Evolutionary conservation across 75 land plant genomes (phyloP), one percentile per base, ranked within the genome.

Genomic region (Ceratopteris richardii): DNA sequence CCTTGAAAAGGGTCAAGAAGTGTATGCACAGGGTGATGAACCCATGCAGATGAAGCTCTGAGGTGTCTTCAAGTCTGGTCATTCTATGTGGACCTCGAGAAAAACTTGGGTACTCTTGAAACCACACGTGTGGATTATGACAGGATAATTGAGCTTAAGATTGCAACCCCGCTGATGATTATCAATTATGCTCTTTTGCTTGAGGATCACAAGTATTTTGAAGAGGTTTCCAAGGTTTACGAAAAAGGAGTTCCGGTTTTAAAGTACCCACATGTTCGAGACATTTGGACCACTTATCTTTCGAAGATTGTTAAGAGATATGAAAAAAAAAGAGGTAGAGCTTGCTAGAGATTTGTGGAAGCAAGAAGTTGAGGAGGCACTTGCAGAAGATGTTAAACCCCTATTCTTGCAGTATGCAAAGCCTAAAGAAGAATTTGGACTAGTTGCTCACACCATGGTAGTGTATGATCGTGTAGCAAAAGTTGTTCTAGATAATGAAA

Each of bases 231-330:
- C 58, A 82, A 73, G 60, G 97, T 92, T 7, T 88, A 92, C 64
- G 97, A 92, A 65, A 88, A 86, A 65, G 97, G 94, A 33, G 97
- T 88, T 4, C 91, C 88, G 73, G 80, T 92, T 22, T 92, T 92
- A 61, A 88, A 88, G 54, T 88, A 88, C 51, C 97, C 97, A 23
- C 97, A 92, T 71, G 97, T 88, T 1, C 77, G 77, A 29, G 95
- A 88, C 73, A 92, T 92, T 30, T 92, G 97, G 97, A 72, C 83
- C 17, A 92, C 92, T 22, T 92, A 92, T 55, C 75, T 92, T 2
- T 71, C 83, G 13, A 92, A 92, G 53, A 88, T 92, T 74, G 94
- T 92, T 23, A 80, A 80, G 22, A 73, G 97, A 60, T 92, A 92
- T 70, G 86, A 81, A 60, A 84, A 80, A 52, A 51, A 80, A 55